Evolutionary conservation across 805 yeast genomes (phyloP).

Genomic region (Metschnikowia henanensis): DNA sequence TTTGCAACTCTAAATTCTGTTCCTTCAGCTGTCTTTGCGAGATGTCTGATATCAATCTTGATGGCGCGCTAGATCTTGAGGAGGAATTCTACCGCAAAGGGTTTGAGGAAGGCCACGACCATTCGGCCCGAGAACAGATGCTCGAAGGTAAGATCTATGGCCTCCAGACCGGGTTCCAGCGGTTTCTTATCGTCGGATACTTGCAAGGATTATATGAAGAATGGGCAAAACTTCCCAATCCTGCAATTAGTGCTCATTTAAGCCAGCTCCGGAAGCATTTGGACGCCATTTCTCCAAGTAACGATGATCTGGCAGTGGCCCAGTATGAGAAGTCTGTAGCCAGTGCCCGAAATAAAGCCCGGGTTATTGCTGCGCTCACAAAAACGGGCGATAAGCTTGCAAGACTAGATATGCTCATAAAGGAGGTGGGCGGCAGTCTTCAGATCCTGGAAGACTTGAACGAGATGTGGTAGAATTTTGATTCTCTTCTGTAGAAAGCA

Average conservation of each 20-base stretch:
- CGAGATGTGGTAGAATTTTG: conserved; percentile 49
- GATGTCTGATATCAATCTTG: conserved; percentile 37
- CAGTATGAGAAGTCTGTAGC: conserved; percentile 50
- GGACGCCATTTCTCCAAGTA: conserved; percentile 24
- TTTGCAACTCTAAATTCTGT: too few species aligned
- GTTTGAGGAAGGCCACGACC: conserved; percentile 64
- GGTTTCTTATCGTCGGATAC: conserved; percentile 70
- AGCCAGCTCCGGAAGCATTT: conserved; percentile 29
- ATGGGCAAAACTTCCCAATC: conserved; percentile 24
- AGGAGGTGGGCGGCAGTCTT: conserved; percentile 39
- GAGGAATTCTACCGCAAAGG: conserved; percentile 66
- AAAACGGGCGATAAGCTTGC: conserved; percentile 31
- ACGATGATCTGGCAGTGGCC: conserved; percentile 57
- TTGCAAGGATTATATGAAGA: conserved; percentile 49
- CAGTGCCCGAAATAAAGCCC: conserved; percentile 60
- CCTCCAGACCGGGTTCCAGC: conserved; percentile 72
- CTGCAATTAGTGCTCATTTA: conserved; percentile 20
- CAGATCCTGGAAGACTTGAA: conserved; percentile 38
- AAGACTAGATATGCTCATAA: conserved; percentile 31
- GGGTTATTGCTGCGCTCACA: conserved; percentile 44
- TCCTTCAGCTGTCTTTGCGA: too few species aligned
- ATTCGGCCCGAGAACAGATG: conserved; percentile 57
- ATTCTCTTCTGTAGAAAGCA: too few species aligned
- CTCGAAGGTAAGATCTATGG: conserved; percentile 87
- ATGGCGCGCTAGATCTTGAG: conserved; percentile 58